Conservation (phyloP, 1,284 basidiomycete genomes). For the Vanrija humicola region DNA sequence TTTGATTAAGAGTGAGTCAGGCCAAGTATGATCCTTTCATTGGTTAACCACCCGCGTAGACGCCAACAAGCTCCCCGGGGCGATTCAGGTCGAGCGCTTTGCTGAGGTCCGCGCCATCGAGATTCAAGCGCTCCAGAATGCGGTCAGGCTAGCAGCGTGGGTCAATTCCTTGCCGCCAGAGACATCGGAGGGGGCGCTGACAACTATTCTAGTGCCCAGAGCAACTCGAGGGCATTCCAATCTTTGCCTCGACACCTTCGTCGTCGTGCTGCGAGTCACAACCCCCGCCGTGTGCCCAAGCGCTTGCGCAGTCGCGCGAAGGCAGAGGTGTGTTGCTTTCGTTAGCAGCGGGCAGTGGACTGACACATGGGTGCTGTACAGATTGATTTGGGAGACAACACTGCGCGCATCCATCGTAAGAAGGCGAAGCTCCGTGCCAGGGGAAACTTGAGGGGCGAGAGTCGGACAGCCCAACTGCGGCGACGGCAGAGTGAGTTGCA, state of each 20-base stretch:
- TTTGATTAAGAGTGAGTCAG: constrained; percentile 25
- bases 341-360: neutral
- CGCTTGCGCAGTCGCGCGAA: constrained; percentile 72
- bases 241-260: constrained; percentile 81
- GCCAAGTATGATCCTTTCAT: neutral
- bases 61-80: constrained; percentile 61
- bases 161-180: constrained; percentile 9
- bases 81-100: constrained; percentile 81
- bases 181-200: neutral
- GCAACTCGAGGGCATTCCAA: constrained; percentile 81
- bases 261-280: constrained; percentile 85
- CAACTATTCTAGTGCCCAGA: constrained; percentile 47
- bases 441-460: constrained; percentile 30
- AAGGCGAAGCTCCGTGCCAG: constrained; percentile 33
- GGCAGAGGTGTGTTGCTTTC: constrained; percentile 61
- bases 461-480: constrained; percentile 33
- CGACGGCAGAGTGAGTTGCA: constrained; percentile 29
- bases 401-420: constrained; percentile 54
- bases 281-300: constrained; percentile 80
- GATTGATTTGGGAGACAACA: constrained; percentile 72
- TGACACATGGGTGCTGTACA: constrained; percentile 36
- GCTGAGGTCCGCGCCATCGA: constrained; percentile 81
- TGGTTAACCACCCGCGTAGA: constrained; percentile 45
- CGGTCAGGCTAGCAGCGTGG: constrained; percentile 74
- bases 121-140: constrained; percentile 77